phyloP scores from a whole-genome alignment of 768 basidiomycete species.

The Leucocoprinus leucothites region DNA sequence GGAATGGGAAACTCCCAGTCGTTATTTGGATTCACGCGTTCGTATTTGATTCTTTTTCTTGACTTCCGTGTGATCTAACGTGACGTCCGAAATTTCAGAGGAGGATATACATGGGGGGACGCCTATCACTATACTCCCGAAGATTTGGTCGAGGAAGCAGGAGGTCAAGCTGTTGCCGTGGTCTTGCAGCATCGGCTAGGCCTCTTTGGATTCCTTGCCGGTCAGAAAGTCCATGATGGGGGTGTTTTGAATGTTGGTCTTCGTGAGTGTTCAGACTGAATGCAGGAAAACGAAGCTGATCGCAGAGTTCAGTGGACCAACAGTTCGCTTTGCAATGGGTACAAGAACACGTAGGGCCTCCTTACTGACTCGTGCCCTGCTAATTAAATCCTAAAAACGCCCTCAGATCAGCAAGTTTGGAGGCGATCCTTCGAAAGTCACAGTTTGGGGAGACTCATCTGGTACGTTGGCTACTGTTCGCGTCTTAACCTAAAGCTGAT shows the following conservation, averaged over 20 bases:
- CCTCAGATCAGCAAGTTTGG: slow-evolving; percentile 34
- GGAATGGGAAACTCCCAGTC: no score
- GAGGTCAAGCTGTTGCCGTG: slow-evolving; percentile 32
- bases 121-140: slow-evolving; percentile 27
- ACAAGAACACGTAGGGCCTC: slow-evolving; percentile 29
- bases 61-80: no score
- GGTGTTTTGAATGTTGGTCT: slow-evolving; percentile 47
- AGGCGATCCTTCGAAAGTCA: no score
- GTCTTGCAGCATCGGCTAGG: slow-evolving; percentile 44
- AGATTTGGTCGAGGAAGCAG: slow-evolving; percentile 32
- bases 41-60: no score
- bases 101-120: slow-evolving; percentile 29
- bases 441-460: slow-evolving; percentile 43
- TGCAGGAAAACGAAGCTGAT: neutral
- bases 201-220: slow-evolving; percentile 44
- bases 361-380: neutral
- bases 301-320: slow-evolving; percentile 33
- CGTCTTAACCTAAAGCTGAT: no score
- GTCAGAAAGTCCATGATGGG: slow-evolving; percentile 35
- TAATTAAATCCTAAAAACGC: neutral
- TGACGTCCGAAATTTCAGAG: slow-evolving; percentile 15
- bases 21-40: no score
- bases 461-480: no score
- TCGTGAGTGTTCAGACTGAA: slow-evolving; percentile 27
- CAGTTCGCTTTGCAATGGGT: slow-evolving; percentile 42